Conservation (phyloP, 2,329 filamentous ascomycete genomes). For the Microthyrium microscopicum region DNA sequence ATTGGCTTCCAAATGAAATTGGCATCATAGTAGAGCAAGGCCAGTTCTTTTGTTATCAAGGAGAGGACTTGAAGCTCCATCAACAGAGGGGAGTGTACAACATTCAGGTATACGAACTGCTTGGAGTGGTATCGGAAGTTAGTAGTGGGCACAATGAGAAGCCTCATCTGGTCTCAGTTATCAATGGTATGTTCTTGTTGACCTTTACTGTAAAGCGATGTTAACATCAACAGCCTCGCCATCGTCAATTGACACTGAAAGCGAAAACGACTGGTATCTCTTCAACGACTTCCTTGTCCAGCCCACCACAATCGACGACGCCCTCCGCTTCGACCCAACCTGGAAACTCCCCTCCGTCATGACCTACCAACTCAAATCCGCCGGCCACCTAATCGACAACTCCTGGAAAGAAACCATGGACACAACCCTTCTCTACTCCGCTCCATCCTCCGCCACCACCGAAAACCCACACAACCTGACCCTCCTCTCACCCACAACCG, state of each 20-base stretch:
- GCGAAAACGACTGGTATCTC: conserved; percentile 69
- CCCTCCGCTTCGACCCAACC: conserved; percentile 68
- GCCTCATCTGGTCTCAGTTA: conserved; percentile 76
- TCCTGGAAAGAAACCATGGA: conserved; percentile 77
- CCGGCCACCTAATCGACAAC: conserved; percentile 67
- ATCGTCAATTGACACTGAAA: conserved; percentile 41
- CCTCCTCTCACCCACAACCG: conserved; percentile 38
- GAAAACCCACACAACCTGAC: conserved; percentile 40
- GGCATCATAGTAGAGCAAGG: conserved; percentile 79
- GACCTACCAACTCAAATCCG: conserved; percentile 66
- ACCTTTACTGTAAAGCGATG: neutral
- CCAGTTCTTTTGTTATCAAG: conserved; percentile 91
- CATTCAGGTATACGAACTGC: conserved; percentile 77
- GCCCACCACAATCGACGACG: conserved; percentile 63
- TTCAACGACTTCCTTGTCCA: conserved; percentile 96
- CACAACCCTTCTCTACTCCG: conserved; percentile 59
- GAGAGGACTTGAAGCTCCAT: conserved; percentile 69
- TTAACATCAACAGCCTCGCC: conserved; percentile 38
- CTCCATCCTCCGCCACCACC: conserved; percentile 22
- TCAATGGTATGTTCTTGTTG: conserved; percentile 48
- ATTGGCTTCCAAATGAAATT: conserved; percentile 87
- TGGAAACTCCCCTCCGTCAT: conserved; percentile 91
- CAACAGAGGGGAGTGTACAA: conserved; percentile 63
- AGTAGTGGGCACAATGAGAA: conserved; percentile 73
- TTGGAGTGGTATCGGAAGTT: conserved; percentile 81